phyloP scores from a whole-genome alignment of 192 early-diverging fungal species.

The Physocladia obscura region DNA sequence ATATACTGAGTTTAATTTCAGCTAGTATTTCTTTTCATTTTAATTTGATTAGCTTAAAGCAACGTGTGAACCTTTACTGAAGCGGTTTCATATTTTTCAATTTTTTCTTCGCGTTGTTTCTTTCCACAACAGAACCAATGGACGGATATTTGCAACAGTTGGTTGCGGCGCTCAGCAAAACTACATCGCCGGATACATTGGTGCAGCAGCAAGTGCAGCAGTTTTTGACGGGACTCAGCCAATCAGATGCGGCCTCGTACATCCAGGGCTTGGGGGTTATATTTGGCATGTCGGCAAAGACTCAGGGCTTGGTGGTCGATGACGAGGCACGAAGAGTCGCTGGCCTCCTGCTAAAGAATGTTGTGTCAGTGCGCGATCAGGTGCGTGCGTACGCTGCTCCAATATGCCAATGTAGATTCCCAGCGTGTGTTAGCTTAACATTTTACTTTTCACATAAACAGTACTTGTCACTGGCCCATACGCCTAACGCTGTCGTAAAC shows the following conservation, averaged over 20 bases:
- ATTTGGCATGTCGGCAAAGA: conserved; percentile 63
- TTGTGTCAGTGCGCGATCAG: conserved; percentile 63
- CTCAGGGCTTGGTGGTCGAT: conserved; percentile 61
- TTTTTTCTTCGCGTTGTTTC: not conserved
- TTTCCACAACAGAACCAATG: not conserved
- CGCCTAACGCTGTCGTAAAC: conserved; percentile 37
- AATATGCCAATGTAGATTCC: too few species aligned
- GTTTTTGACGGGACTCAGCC: conserved; percentile 36
- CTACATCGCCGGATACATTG: conserved; percentile 27
- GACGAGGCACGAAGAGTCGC: conserved; percentile 87
- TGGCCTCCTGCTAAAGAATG: conserved; percentile 63
- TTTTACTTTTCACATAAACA: too few species aligned
- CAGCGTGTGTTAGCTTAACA: too few species aligned
- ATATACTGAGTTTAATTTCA: too few species aligned
- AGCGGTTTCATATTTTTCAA: too few species aligned
- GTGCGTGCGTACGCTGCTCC: conserved; percentile 45
- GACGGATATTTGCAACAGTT: conserved; percentile 38
- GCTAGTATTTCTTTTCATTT: too few species aligned
- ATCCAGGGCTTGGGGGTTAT: conserved; percentile 88
- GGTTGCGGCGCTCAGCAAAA: conserved; percentile 35
- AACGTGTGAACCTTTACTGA: too few species aligned
- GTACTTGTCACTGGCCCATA: conserved; percentile 40
- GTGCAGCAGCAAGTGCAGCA: conserved; percentile 39
- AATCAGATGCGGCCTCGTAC: conserved; percentile 72
- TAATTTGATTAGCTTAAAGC: too few species aligned